phyloP scores from a whole-genome alignment of 2,329 filamentous ascomycete species.

The Nannizziopsis arthrosporioides region DNA sequence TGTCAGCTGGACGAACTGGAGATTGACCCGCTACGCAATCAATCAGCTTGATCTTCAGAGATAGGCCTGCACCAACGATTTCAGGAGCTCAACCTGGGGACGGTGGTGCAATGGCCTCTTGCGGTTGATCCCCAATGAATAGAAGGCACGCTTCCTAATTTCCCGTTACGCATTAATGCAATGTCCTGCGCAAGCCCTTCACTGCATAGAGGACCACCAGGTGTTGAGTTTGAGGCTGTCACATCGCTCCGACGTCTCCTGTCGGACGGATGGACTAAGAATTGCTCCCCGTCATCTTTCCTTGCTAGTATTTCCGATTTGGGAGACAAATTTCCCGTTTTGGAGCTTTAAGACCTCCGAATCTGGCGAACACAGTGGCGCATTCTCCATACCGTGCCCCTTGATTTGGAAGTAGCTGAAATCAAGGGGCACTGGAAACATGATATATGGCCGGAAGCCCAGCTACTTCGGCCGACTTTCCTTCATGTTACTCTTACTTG shows the following conservation, averaged over 20 bases:
- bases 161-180: neutral
- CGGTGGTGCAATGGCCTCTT: no score
- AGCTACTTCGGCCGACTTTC: neutral
- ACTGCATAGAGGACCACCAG: neutral
- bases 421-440: slow-evolving; percentile 3
- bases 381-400: slow-evolving; percentile 1
- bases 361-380: slow-evolving; percentile 5
- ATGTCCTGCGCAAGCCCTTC: neutral
- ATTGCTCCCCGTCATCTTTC: neutral
- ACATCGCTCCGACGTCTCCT: slow-evolving; percentile 8
- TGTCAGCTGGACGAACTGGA: neutral
- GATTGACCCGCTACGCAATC: neutral
- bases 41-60: no score
- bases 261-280: slow-evolving; percentile 4
- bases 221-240: slow-evolving; percentile 3
- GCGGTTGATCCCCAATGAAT: no score
- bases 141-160: neutral
- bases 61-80: no score
- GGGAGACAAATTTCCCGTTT: neutral
- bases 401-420: neutral
- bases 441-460: slow-evolving; percentile 8
- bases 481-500: neutral
- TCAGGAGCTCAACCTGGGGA: no score
- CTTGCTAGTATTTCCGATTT: neutral
- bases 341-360: neutral